phyloP scores from a whole-genome alignment of 225 moss, liverwort and hornwort genomes.

The Anthoceros angustus region DNA sequence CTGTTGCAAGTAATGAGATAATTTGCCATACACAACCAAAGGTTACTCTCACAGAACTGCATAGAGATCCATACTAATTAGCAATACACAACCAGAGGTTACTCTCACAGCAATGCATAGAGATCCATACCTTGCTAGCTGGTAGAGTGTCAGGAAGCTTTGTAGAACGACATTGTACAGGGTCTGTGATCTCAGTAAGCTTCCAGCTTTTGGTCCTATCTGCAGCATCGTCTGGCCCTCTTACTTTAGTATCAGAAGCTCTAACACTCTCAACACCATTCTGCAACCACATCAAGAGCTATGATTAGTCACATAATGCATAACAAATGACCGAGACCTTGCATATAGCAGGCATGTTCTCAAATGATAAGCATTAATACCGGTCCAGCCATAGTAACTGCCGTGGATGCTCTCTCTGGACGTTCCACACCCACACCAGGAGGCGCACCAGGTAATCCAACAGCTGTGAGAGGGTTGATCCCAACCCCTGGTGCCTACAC shows the following conservation, averaged over 20 bases:
- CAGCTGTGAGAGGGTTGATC: slow-evolving; percentile 65
- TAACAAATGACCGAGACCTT: no score
- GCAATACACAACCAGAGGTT: background rate
- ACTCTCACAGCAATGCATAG: background rate
- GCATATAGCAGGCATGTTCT: no score
- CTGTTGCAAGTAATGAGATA: slow-evolving; percentile 14
- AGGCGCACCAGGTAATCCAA: slow-evolving; percentile 52
- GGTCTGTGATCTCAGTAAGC: slow-evolving; percentile 69
- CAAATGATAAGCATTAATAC: no score
- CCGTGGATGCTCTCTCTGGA: background rate
- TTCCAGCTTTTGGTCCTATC: slow-evolving; percentile 93
- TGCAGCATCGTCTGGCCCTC: slow-evolving; percentile 68
- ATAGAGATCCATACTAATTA: no score
- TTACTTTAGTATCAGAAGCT: slow-evolving; percentile 63
- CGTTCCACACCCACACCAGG: slow-evolving; percentile 66
- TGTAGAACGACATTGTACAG: slow-evolving; percentile 74
- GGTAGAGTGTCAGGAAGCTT: slow-evolving; percentile 80
- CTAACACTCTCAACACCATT: slow-evolving; percentile 74
- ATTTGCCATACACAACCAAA: background rate
- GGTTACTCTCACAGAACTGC: background rate
- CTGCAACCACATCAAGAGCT: slow-evolving; percentile 24
- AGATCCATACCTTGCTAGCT: slow-evolving; percentile 61
- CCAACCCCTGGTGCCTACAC: slow-evolving; percentile 51
- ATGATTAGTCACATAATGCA: no score
- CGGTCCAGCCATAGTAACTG: background rate